phyloP scores from a whole-genome alignment of 305 asterid genomes.

The Lippia alba region DNA sequence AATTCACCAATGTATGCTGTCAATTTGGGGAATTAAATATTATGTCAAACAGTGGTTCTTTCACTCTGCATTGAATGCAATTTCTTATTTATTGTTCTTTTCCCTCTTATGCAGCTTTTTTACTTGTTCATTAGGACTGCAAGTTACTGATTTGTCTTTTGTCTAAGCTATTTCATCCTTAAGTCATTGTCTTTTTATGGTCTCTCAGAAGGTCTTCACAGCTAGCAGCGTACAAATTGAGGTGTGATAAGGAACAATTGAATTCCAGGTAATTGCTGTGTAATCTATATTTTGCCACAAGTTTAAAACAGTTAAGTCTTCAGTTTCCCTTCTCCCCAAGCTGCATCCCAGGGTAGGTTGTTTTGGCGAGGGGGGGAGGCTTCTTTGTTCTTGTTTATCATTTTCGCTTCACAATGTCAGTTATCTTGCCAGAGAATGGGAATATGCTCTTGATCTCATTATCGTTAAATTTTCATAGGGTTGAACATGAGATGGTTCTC shows the following conservation, averaged over 20 bases:
- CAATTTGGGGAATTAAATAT: no score
- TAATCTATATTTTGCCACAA: slow-evolving; percentile 8
- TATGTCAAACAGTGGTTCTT: no score
- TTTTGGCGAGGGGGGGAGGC: neutral
- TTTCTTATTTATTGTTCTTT: no score
- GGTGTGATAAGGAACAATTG: slow-evolving; percentile 79
- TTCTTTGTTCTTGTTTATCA: slow-evolving; percentile 6
- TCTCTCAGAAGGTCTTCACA: slow-evolving; percentile 63
- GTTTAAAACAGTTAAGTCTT: neutral
- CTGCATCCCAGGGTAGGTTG: neutral
- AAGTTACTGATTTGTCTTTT: neutral
- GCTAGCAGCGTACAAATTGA: slow-evolving; percentile 60
- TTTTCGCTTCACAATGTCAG: slow-evolving; percentile 11
- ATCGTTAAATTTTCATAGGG: slow-evolving; percentile 3
- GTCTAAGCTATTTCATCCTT: slow-evolving; percentile 21
- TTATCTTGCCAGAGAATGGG: no score
- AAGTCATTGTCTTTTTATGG: slow-evolving; percentile 33
- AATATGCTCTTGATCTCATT: slow-evolving; percentile 14
- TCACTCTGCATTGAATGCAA: no score
- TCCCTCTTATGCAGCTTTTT: neutral
- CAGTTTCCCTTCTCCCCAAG: slow-evolving; percentile 7
- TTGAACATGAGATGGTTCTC: slow-evolving; percentile 25
- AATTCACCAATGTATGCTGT: no score
- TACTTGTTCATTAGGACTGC: neutral
- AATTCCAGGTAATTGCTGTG: slow-evolving; percentile 65